phyloP scores from a whole-genome alignment of 805 yeast genomes.

The Dipodascus albidus region DNA sequence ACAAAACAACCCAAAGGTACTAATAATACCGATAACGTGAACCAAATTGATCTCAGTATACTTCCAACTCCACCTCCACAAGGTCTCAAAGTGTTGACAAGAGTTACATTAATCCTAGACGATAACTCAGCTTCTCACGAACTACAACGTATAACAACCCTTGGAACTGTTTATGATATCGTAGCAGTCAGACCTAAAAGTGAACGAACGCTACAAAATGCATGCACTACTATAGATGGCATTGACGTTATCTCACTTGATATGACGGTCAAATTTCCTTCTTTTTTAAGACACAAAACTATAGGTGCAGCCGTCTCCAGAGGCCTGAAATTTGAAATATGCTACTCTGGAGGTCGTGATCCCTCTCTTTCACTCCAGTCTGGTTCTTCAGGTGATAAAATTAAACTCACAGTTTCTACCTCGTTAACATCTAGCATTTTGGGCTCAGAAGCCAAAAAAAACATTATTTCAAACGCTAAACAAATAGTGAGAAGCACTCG shows the following conservation, averaged over 20 bases:
- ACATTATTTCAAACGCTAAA: conserved; percentile 58
- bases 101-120: conserved; percentile 66
- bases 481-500: conserved; percentile 74
- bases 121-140: conserved; percentile 50
- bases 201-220: conserved; percentile 67
- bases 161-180: conserved; percentile 53
- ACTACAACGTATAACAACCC: conserved; percentile 43
- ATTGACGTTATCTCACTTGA: conserved; percentile 73
- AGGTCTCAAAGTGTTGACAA: conserved; percentile 42
- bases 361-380: background rate
- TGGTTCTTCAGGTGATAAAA: conserved; percentile 12
- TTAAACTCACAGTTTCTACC: conserved; percentile 5
- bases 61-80: conserved; percentile 26
- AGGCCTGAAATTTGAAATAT: conserved; percentile 74
- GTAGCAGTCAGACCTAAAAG: conserved; percentile 70
- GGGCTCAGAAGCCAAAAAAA: conserved; percentile 36
- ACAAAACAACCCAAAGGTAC: conserved; percentile 13
- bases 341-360: conserved; percentile 31
- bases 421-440: conserved; percentile 19
- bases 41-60: conserved; percentile 18
- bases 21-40: conserved; percentile 11
- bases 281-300: conserved; percentile 71
- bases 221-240: conserved; percentile 57
- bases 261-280: conserved; percentile 53
- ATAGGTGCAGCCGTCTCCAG: conserved; percentile 73